Evolutionary conservation across 169 alveolate species (phyloP).

Genomic region (Cryptosporidium sp.): DNA sequence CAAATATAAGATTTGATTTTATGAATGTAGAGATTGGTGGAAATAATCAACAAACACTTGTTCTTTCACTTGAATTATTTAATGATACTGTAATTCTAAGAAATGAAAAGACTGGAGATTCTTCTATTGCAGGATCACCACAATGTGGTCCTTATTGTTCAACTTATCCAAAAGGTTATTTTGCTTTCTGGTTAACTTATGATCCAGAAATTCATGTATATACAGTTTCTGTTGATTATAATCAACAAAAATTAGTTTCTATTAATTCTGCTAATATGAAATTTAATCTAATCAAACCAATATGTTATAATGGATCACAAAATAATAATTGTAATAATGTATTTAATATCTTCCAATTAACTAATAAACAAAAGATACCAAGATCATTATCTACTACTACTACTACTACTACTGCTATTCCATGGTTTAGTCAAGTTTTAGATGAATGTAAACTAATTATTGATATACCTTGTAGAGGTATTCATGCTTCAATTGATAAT

Average conservation of each 20-base stretch:
- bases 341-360: slow-evolving; percentile 30
- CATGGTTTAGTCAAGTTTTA: slow-evolving; percentile 55
- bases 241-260: slow-evolving; percentile 1
- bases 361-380: slow-evolving; percentile 32
- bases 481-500: neutral
- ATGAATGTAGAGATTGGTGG: neutral
- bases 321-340: neutral
- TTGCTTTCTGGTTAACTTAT: slow-evolving; percentile 28
- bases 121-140: slow-evolving; percentile 26
- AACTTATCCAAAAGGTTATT: slow-evolving; percentile 11
- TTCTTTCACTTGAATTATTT: slow-evolving; percentile 9
- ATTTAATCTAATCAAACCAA: slow-evolving; percentile 4
- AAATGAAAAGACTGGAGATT: slow-evolving; percentile 27
- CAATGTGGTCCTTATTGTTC: slow-evolving; percentile 23
- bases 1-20: slow-evolving; percentile 26
- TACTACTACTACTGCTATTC: slow-evolving; percentile 52
- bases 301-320: neutral
- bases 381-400: slow-evolving; percentile 39
- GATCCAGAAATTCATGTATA: slow-evolving; percentile 19
- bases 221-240: slow-evolving; percentile 22
- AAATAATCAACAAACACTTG: neutral
- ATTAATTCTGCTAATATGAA: slow-evolving; percentile 8
- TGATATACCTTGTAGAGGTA: slow-evolving; percentile 53
- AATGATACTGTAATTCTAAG: slow-evolving; percentile 25
- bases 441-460: slow-evolving; percentile 31